phyloP scores from a whole-genome alignment of 2,329 filamentous ascomycete genomes.

The Aureobasidium uvarum region DNA sequence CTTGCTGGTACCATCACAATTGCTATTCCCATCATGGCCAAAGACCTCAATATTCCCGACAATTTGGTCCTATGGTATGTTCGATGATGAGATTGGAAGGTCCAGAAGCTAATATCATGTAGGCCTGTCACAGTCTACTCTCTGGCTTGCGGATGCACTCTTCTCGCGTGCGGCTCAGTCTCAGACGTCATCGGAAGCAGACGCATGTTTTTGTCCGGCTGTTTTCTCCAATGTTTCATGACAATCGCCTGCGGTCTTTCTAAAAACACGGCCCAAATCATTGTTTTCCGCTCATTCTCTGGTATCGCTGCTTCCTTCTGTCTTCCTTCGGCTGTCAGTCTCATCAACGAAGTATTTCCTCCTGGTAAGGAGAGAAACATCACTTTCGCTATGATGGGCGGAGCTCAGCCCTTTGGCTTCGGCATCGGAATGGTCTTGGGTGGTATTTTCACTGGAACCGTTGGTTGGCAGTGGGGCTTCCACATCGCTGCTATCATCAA shows the following conservation, averaged over 20 bases:
- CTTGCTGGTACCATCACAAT: conserved; percentile 45
- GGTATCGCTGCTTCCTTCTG: conserved; percentile 29
- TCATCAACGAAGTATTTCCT: conserved; percentile 49
- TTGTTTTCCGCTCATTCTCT: conserved; percentile 28
- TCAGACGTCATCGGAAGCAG: conserved; percentile 52
- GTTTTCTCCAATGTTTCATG: conserved; percentile 45
- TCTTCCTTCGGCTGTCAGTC: conserved; percentile 50
- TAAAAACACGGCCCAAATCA: conserved; percentile 35
- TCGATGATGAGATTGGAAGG: too few relatives aligned
- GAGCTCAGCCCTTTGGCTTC: conserved; percentile 54
- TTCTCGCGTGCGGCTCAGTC: conserved; percentile 52
- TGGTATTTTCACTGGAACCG: conserved; percentile 49
- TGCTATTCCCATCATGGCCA: conserved; percentile 45
- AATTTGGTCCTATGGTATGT: conserved; percentile 35
- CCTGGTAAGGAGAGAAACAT: conserved; percentile 51
- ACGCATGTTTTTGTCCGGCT: conserved; percentile 49
- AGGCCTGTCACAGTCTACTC: conserved; percentile 36
- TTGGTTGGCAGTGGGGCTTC: conserved; percentile 55
- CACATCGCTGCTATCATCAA: conserved; percentile 50
- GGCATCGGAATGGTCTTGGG: conserved; percentile 53
- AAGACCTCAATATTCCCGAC: conserved; percentile 36
- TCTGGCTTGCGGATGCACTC: conserved; percentile 50
- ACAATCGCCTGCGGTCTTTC: conserved; percentile 46
- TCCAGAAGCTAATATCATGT: conserved; percentile 1
- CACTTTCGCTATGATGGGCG: conserved; percentile 53